A percentile compares a stretch with the other conserved stretches of the same genome.
Evolutionary conservation across 2,329 filamentous ascomycete genomes (phyloP).

Genomic region (Albophoma yamanashiensis): DNA sequence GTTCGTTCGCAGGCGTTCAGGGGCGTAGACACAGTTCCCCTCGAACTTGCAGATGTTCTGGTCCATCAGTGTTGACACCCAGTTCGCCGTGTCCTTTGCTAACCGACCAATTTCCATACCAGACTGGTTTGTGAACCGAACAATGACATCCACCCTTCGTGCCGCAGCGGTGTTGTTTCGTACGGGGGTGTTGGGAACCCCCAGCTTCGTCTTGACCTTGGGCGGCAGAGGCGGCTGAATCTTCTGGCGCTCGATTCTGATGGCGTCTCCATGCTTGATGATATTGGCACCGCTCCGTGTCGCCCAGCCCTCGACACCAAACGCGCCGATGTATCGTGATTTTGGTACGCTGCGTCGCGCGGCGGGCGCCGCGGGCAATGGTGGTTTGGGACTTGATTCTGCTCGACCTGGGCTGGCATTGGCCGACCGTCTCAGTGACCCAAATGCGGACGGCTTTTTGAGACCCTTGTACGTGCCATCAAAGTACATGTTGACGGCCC

Average conservation of each 20-base stretch:
- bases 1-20: constrained; percentile 75
- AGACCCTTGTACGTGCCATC: constrained; percentile 55
- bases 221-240: constrained; percentile 46
- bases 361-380: constrained; percentile 4
- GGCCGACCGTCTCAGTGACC: not conserved
- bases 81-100: constrained; percentile 76
- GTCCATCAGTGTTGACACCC: constrained; percentile 88
- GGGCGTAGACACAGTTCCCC: constrained; percentile 79
- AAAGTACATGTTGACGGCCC: constrained; percentile 59
- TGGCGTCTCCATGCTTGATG: constrained; percentile 69
- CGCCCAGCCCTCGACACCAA: constrained; percentile 86
- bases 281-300: constrained; percentile 71
- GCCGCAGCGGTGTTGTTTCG: constrained; percentile 39
- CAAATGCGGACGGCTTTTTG: constrained; percentile 15
- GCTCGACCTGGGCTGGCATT: constrained; percentile 4
- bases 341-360: constrained; percentile 20
- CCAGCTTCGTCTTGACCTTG: constrained; percentile 32
- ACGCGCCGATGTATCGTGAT: constrained; percentile 73
- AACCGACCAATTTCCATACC: constrained; percentile 81
- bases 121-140: constrained; percentile 72
- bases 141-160: constrained; percentile 72
- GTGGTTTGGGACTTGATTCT: constrained; percentile 1
- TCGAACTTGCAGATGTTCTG: constrained; percentile 83
- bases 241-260: constrained; percentile 80
- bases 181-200: constrained; percentile 18